Percentiles rank a stretch among this genome's conserved stretches.
phyloP scores from a whole-genome alignment of 805 yeast genomes.

The Zygotorulaspora florentina region DNA sequence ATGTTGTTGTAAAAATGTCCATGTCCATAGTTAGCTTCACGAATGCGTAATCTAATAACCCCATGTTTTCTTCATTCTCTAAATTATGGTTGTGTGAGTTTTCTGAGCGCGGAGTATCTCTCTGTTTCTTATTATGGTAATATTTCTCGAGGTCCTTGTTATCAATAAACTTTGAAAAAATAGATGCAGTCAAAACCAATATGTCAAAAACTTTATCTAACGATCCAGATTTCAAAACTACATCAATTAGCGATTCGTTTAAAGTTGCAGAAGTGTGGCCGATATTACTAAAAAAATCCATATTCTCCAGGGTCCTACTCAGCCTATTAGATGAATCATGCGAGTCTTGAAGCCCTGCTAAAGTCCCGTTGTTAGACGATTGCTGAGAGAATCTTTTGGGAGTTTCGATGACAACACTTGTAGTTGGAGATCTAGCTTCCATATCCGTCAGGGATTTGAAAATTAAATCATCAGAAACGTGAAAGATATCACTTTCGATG shows the following conservation, averaged over 20 bases:
- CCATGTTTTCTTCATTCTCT: conserved; percentile 12
- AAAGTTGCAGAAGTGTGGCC: conserved; percentile 34
- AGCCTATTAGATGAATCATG: conserved; percentile 20
- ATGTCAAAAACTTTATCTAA: conserved; percentile 76
- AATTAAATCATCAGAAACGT: conserved; percentile 50
- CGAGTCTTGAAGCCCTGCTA: conserved; percentile 19
- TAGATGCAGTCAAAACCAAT: conserved; percentile 64
- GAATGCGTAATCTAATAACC: conserved; percentile 38
- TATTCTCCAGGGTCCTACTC: conserved; percentile 28
- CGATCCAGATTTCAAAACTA: conserved; percentile 63
- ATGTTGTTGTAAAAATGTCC: conserved; percentile 59
- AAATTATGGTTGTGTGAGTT: conserved; percentile 2
- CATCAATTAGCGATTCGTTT: conserved; percentile 38
- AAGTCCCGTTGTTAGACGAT: conserved; percentile 22
- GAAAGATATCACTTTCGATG: conserved; percentile 54
- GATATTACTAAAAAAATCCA: conserved; percentile 32
- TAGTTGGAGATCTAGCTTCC: conserved; percentile 38
- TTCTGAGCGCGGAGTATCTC: conserved; percentile 4
- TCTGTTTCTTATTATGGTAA: conserved; percentile 30
- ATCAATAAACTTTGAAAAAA: conserved; percentile 45
- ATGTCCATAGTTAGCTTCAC: conserved; percentile 56
- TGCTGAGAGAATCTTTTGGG: conserved; percentile 41
- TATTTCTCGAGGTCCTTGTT: conserved; percentile 42
- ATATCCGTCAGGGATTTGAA: conserved; percentile 50
- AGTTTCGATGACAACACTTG: conserved; percentile 46